phyloP scores from a whole-genome alignment of 805 yeast species.

The Candida saitoana region DNA sequence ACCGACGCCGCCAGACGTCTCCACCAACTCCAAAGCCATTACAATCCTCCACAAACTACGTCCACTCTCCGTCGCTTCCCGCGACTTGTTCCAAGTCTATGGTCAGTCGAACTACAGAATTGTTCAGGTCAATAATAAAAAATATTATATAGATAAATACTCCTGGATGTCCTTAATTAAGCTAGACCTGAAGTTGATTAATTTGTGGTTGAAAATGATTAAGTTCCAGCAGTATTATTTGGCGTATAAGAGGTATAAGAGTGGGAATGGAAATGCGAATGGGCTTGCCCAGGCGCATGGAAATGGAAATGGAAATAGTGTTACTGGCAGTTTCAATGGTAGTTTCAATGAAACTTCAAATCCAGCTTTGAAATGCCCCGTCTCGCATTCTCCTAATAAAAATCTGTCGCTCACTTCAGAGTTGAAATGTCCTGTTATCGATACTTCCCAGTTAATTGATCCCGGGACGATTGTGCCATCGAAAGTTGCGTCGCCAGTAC shows the following conservation, averaged over 20 bases:
- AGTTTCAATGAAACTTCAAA: background rate
- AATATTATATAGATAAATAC: slow-evolving; percentile 21
- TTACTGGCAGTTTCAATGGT: background rate
- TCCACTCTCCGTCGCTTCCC: slow-evolving; percentile 3
- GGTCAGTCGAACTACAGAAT: slow-evolving; percentile 4
- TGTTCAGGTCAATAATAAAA: slow-evolving; percentile 3
- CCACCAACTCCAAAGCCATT: background rate
- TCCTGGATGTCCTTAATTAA: slow-evolving; percentile 38
- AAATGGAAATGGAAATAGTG: too few species aligned
- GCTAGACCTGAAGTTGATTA: slow-evolving; percentile 37
- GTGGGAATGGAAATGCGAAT: background rate
- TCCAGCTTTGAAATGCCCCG: background rate
- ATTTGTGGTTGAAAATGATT: slow-evolving; percentile 38
- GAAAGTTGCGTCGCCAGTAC: slow-evolving; percentile 1
- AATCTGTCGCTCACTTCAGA: background rate
- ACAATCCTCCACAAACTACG: slow-evolving; percentile 4
- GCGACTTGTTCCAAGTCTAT: slow-evolving; percentile 2
- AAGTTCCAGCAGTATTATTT: slow-evolving; percentile 39
- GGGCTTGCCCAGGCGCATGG: background rate
- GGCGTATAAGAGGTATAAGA: slow-evolving; percentile 23
- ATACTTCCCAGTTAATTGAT: slow-evolving; percentile 2
- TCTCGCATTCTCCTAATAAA: background rate
- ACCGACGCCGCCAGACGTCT: background rate
- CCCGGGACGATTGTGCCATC: background rate
- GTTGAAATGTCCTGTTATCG: slow-evolving; percentile 3